phyloP scores from a whole-genome alignment of 306 rosid genomes.

The Inga leiocalycina region DNA sequence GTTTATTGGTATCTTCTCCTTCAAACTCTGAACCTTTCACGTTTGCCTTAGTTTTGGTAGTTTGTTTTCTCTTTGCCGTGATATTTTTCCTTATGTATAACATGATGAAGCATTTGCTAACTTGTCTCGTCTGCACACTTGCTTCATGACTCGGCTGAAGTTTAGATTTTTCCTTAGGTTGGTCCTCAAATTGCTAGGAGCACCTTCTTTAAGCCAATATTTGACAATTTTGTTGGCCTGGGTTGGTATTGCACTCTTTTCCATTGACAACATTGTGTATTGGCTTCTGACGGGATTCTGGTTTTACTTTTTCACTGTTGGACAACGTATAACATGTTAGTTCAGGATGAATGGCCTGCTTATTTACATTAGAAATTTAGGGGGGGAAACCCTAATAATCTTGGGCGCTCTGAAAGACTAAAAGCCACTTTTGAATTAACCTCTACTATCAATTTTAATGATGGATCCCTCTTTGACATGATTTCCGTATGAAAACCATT shows the following conservation, averaged over 20 bases:
- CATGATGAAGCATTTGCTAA: neutral
- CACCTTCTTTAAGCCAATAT: neutral
- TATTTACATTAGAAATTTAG: neutral
- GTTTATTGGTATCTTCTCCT: neutral
- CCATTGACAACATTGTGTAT: neutral
- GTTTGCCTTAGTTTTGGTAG: conserved; percentile 11
- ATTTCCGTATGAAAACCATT: neutral
- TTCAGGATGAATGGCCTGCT: neutral
- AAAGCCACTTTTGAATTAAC: neutral
- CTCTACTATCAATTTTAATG: neutral
- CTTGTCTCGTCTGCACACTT: neutral
- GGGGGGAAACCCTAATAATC: neutral
- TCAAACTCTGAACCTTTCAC: neutral
- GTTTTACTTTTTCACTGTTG: neutral
- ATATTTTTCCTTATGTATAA: neutral
- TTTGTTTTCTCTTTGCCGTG: conserved; percentile 7
- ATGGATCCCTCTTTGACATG: neutral
- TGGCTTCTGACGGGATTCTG: too few species aligned
- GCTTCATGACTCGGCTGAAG: neutral
- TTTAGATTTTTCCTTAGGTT: neutral
- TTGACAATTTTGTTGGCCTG: neutral
- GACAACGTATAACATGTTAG: neutral
- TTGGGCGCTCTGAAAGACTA: neutral
- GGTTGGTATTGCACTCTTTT: neutral
- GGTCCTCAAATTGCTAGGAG: neutral